A percentile compares a stretch with the other conserved stretches of the same genome.
These are phyloP conservation scores for Gelatoporia subvermispora DNA, from an alignment of 768 basidiomycete species.

Conservation along the genomic window DNA sequence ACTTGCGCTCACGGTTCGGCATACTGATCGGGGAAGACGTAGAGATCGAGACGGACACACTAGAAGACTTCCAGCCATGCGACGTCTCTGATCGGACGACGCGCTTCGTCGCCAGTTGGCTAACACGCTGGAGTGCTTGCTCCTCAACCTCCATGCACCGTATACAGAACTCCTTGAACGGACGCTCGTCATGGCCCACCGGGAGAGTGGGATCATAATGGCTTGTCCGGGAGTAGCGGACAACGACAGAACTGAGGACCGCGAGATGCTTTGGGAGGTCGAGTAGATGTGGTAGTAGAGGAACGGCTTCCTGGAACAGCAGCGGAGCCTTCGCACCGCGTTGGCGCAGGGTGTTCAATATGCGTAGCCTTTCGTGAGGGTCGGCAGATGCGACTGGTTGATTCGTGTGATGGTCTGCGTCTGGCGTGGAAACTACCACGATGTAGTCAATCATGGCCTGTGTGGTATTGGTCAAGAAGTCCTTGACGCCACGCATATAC, in stretches of 20 bases:
- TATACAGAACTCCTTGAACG: slow-evolving; percentile 51
- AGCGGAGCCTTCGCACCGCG: slow-evolving; percentile 50
- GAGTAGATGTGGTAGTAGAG: slow-evolving; percentile 65
- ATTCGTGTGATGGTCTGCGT: slow-evolving; percentile 15
- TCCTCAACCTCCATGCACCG: slow-evolving; percentile 70
- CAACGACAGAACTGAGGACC: slow-evolving; percentile 69
- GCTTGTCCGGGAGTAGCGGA: slow-evolving; percentile 50
- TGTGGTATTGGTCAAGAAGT: slow-evolving; percentile 60
- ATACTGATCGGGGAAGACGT: slow-evolving; percentile 12
- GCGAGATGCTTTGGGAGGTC: slow-evolving; percentile 80
- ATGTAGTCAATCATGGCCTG: slow-evolving; percentile 80
- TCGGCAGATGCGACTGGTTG: slow-evolving; percentile 9
- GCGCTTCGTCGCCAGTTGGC: slow-evolving; percentile 40
- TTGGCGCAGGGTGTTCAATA: slow-evolving; percentile 49
- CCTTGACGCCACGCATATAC: slow-evolving; percentile 75
- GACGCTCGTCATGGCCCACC: slow-evolving; percentile 22
- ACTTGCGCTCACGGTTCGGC: slow-evolving; percentile 10
- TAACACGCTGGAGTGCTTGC: slow-evolving; percentile 61
- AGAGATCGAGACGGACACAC: slow-evolving; percentile 8
- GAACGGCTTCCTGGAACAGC: slow-evolving; percentile 66
- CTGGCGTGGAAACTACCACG: slow-evolving; percentile 59
- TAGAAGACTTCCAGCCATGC: slow-evolving; percentile 9
- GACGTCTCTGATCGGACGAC: slow-evolving; percentile 7
- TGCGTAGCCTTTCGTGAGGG: slow-evolving; percentile 42
- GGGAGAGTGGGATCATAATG: slow-evolving; percentile 11